Conservation (phyloP, 1,284 basidiomycete species). For the Clitocybe nebularis region DNA sequence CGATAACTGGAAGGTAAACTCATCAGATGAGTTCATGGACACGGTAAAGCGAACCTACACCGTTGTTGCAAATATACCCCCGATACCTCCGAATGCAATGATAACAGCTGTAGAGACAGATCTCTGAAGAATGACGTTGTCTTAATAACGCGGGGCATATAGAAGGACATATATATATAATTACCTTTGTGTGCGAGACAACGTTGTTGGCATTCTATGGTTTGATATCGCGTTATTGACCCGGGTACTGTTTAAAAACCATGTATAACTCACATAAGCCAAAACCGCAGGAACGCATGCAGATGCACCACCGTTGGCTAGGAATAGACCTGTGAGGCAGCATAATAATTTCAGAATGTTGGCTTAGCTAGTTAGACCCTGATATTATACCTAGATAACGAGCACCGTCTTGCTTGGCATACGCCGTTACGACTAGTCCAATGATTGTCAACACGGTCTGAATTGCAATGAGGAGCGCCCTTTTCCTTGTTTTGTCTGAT, state of each 20-base stretch:
- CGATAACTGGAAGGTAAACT: slow-evolving; percentile 18
- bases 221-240: no score
- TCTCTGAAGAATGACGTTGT: slow-evolving; percentile 14
- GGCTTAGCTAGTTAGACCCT: background rate
- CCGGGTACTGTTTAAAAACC: no score
- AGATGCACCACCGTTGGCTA: slow-evolving; percentile 25
- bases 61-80: slow-evolving; percentile 32
- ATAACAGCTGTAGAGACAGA: slow-evolving; percentile 29
- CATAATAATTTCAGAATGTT: background rate
- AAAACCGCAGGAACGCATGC: slow-evolving; percentile 27
- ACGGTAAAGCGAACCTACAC: slow-evolving; percentile 17
- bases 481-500: slow-evolving; percentile 32
- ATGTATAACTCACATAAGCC: slow-evolving; percentile 28
- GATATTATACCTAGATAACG: slow-evolving; percentile 33
- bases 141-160: background rate
- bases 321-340: slow-evolving; percentile 19
- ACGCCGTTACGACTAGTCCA: slow-evolving; percentile 33
- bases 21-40: background rate
- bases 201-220: slow-evolving; percentile 29
- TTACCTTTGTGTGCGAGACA: slow-evolving; percentile 27
- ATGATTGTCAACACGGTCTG: slow-evolving; percentile 30
- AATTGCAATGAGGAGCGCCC: slow-evolving; percentile 32
- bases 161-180: background rate
- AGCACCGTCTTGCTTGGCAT: slow-evolving; percentile 23
- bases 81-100: slow-evolving; percentile 29